phyloP scores from a whole-genome alignment of 176 grass and related monocot species.

The Pharus latifolius region DNA sequence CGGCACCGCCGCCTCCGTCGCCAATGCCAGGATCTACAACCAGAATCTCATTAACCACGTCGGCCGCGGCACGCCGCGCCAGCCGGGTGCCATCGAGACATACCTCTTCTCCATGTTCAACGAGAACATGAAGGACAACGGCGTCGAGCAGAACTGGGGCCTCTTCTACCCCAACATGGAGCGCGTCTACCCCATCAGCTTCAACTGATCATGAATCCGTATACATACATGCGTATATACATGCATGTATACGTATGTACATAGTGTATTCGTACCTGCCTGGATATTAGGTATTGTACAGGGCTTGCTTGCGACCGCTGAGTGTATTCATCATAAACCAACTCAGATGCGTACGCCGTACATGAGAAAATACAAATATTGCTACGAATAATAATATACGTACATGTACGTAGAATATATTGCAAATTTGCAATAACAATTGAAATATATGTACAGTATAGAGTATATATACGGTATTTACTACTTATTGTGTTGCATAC shows the following conservation, averaged over 20 bases:
- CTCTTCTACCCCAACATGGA: constrained; percentile 76
- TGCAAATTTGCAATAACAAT: background rate
- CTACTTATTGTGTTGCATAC: too few species aligned
- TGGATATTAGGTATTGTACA: constrained; percentile 22
- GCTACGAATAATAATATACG: background rate
- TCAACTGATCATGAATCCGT: background rate
- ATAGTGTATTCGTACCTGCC: background rate
- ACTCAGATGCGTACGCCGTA: constrained; percentile 42
- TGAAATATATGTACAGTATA: background rate
- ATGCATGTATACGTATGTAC: background rate
- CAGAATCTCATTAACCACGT: constrained; percentile 66
- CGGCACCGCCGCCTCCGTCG: background rate
- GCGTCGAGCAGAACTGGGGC: constrained; percentile 58
- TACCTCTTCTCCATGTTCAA: constrained; percentile 80
- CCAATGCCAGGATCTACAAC: constrained; percentile 56
- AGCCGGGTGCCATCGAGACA: constrained; percentile 42
- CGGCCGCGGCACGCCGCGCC: constrained; percentile 42
- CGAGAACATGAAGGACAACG: constrained; percentile 55
- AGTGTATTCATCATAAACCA: constrained; percentile 2
- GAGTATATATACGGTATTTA: too few species aligned
- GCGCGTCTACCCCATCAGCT: constrained; percentile 59
- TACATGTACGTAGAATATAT: background rate
- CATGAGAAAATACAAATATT: background rate
- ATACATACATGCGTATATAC: background rate
- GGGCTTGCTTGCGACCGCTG: constrained; percentile 36